Evolutionary conservation across 305 asterid genomes (phyloP), one percentile per base, ranked within the genome.

Genomic region (Fraxinus paxiana): DNA sequence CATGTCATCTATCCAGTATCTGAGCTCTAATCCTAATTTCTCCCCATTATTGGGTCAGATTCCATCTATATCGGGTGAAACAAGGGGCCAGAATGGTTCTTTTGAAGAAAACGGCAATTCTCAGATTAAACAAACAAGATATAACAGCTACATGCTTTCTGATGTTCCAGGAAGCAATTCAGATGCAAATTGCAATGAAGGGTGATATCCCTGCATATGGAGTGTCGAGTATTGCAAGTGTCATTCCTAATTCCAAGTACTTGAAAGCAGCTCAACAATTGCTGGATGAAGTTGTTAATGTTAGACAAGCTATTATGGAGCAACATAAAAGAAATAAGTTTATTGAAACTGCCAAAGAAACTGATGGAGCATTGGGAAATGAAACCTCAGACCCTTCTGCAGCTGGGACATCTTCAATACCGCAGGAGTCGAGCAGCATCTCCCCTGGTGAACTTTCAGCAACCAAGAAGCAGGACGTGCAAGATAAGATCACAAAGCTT

Each of bases 211-310:
- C 90, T 18, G 77, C 91, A 20, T 89, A 86, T 82, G 94, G 90
- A 15, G 82, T 75, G 85, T 75, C 79, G 2, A 81, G 91, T 80
- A 78, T 83, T 59, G 84, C 82, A 35, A 89, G 94, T 78, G 82
- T 82, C 0, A 84, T 91, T 72, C 88, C 96, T 0, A 86, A 80
- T 87, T 87, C 97, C 0, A 95, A 93, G 91, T 93, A 92, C 61
- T 83, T 95, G 89, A 92, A 88, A 87, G 96, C 93, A 1, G 93
- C 95, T 76, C 97, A 91, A 67, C 85, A 93, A 30, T 82, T 93
- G 77, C 95, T 92, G 22, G 96, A 92, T 77, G 97, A 92, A 84
- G 97, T 92, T 82, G 98, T 91, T 59, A 92, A 90, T 84, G 97
- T 95, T 38, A 88, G 86, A 77, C 89, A 87, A 61, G 92, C 92